These are phyloP conservation scores for Boletus patriciae DNA, from an alignment of 768 basidiomycete species.

Conservation along the genomic window DNA sequence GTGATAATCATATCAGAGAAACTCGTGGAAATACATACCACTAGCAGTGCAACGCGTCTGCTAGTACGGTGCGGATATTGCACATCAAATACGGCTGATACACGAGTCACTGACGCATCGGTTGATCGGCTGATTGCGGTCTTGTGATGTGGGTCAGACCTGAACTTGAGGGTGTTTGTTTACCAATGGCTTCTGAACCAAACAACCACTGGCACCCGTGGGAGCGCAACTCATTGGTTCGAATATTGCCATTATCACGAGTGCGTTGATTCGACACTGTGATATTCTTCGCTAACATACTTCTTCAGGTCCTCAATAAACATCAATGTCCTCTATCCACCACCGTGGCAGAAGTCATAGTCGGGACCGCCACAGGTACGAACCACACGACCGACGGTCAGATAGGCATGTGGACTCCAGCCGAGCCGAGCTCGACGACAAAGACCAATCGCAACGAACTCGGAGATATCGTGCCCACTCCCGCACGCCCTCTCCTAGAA, in stretches of 20 bases:
- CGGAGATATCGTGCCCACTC: conserved; percentile 22
- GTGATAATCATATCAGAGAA: conserved; percentile 10
- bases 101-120: conserved; percentile 14
- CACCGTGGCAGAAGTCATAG: conserved; percentile 25
- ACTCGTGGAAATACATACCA: conserved; percentile 18
- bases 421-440: conserved; percentile 9
- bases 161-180: conserved; percentile 21
- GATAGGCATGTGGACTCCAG: conserved; percentile 16
- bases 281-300: not conserved
- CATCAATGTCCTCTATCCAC: conserved; percentile 23
- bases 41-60: conserved; percentile 12
- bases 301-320: not conserved
- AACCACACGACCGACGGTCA: conserved; percentile 21
- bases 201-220: conserved; percentile 20
- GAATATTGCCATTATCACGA: not conserved
- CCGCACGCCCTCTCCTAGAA: conserved; percentile 21
- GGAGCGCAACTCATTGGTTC: not conserved
- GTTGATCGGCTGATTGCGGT: conserved; percentile 16
- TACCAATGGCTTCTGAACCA: conserved; percentile 28
- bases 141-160: conserved; percentile 15
- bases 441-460: conserved; percentile 3
- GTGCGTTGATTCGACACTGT: not conserved
- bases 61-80: conserved; percentile 30
- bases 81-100: conserved; percentile 14
- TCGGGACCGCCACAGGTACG: conserved; percentile 18